Percentiles rank a stretch among this genome's conserved stretches.
Conservation (phyloP, 208 protist species). For the Borovskyia barvae region DNA sequence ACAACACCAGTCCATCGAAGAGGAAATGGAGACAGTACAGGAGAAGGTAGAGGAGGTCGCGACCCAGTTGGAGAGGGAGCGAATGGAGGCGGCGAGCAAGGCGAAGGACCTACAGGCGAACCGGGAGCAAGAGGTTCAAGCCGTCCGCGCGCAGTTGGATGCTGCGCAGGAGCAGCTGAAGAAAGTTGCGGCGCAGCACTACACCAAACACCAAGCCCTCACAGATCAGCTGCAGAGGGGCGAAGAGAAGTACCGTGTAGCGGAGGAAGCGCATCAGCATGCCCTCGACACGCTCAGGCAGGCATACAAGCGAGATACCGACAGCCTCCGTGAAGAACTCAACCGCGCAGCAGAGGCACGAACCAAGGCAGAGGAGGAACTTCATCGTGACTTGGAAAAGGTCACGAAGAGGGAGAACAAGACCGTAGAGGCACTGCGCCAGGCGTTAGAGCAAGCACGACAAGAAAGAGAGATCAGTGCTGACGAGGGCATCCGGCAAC, state of each 20-base stretch:
- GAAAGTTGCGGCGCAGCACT: constrained; percentile 26
- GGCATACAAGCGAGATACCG: constrained; percentile 45
- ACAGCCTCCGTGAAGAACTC: constrained; percentile 40
- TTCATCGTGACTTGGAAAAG: constrained; percentile 42
- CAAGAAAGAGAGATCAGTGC: constrained; percentile 55
- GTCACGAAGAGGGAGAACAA: constrained; percentile 49
- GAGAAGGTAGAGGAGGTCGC: constrained; percentile 36
- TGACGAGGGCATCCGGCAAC: constrained; percentile 41
- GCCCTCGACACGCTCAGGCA: constrained; percentile 45
- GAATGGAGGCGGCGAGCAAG: constrained; percentile 34
- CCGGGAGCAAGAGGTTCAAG: constrained; percentile 33
- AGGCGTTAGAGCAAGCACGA: constrained; percentile 51
- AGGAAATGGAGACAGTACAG: constrained; percentile 32
- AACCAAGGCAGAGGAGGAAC: constrained; percentile 36
- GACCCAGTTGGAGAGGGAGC: constrained; percentile 40
- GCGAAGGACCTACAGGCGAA: constrained; percentile 44
- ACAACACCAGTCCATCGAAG: constrained; percentile 37
- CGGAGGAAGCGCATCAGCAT: constrained; percentile 46
- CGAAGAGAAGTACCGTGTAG: constrained; percentile 35
- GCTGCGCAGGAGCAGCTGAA: constrained; percentile 47
- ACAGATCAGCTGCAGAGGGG: constrained; percentile 53
- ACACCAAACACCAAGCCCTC: constrained; percentile 42
- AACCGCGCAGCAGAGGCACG: constrained; percentile 26
- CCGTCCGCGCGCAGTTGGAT: constrained; percentile 45
- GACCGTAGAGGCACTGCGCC: constrained; percentile 40